Evolutionary conservation across 257 asterid species (phyloP).

Genomic region (Rubia yunnanensis): DNA sequence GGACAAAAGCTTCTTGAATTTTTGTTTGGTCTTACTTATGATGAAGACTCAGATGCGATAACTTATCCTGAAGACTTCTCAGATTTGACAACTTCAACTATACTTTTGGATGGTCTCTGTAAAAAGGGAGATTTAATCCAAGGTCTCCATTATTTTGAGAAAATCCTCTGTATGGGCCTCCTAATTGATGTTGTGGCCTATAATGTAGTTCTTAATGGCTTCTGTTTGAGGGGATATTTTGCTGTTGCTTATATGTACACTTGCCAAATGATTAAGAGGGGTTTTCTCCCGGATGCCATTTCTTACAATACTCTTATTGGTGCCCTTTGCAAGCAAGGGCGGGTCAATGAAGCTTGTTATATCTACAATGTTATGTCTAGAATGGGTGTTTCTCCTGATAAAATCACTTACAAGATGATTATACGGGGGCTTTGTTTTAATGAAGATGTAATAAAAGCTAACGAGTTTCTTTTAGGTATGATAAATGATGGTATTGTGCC

Average conservation of each 20-base stretch:
- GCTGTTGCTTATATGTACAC: slow-evolving; percentile 33
- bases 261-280: slow-evolving; percentile 57
- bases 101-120: slow-evolving; percentile 68
- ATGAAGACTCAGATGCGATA: slow-evolving; percentile 34
- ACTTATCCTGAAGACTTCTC: slow-evolving; percentile 23
- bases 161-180: slow-evolving; percentile 25
- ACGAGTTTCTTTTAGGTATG: slow-evolving; percentile 44
- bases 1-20: slow-evolving; percentile 46
- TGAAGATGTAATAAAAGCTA: slow-evolving; percentile 47
- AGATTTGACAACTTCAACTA: slow-evolving; percentile 54
- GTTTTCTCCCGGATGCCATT: slow-evolving; percentile 52
- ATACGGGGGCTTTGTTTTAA: slow-evolving; percentile 57
- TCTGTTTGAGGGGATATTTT: slow-evolving; percentile 42
- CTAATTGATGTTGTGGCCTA: slow-evolving; percentile 57
- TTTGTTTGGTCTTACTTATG: slow-evolving; percentile 38
- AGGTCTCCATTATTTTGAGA: slow-evolving; percentile 53
- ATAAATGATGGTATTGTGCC: slow-evolving; percentile 43
- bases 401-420: slow-evolving; percentile 56
- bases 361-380: slow-evolving; percentile 51
- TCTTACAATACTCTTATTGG: slow-evolving; percentile 65
- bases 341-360: slow-evolving; percentile 61
- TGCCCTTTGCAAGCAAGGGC: slow-evolving; percentile 58
- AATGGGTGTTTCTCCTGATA: slow-evolving; percentile 67
- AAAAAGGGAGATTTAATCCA: slow-evolving; percentile 48
- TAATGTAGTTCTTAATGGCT: slow-evolving; percentile 64